phyloP scores from a whole-genome alignment of 164 flowering plant genomes.

The Nymphaea colorata region DNA sequence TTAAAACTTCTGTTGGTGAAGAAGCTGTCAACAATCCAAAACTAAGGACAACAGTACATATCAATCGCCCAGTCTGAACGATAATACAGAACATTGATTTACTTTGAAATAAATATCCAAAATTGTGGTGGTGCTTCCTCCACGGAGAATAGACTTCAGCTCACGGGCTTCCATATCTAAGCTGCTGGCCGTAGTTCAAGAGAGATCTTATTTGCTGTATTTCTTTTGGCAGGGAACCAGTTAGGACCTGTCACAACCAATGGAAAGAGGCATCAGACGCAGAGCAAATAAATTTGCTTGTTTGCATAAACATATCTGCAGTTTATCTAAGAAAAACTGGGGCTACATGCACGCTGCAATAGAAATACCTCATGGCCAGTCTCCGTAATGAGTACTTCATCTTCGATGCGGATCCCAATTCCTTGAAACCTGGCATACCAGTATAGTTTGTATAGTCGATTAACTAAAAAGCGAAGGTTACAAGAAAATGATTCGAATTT shows the following conservation, averaged over 20 bases:
- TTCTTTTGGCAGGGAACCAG: slow-evolving; percentile 92
- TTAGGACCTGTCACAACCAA: slow-evolving; percentile 49
- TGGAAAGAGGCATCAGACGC: too few relatives aligned
- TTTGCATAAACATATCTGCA: too few relatives aligned
- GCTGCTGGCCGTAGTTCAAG: slow-evolving; percentile 36
- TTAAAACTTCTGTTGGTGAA: too few relatives aligned
- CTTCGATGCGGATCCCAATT: slow-evolving; percentile 92
- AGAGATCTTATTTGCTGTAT: slow-evolving; percentile 63
- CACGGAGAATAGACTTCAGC: slow-evolving; percentile 23
- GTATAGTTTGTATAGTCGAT: not conserved
- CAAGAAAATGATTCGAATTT: slow-evolving; percentile 1
- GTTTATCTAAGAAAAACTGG: too few relatives aligned
- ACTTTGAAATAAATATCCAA: too few relatives aligned
- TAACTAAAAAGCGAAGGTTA: not conserved
- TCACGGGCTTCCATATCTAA: slow-evolving; percentile 14
- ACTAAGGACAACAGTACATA: too few relatives aligned
- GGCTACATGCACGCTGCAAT: not conserved
- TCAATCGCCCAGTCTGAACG: too few relatives aligned
- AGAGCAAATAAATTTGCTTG: too few relatives aligned
- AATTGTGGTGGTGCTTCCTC: not conserved
- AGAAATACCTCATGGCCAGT: slow-evolving; percentile 64
- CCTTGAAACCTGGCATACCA: slow-evolving; percentile 46
- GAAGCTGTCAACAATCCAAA: too few relatives aligned
- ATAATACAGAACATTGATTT: too few relatives aligned
- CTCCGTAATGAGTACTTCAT: slow-evolving; percentile 88